Conservation (phyloP, 495 filamentous ascomycete genomes). For the Entonaema liquescens region DNA sequence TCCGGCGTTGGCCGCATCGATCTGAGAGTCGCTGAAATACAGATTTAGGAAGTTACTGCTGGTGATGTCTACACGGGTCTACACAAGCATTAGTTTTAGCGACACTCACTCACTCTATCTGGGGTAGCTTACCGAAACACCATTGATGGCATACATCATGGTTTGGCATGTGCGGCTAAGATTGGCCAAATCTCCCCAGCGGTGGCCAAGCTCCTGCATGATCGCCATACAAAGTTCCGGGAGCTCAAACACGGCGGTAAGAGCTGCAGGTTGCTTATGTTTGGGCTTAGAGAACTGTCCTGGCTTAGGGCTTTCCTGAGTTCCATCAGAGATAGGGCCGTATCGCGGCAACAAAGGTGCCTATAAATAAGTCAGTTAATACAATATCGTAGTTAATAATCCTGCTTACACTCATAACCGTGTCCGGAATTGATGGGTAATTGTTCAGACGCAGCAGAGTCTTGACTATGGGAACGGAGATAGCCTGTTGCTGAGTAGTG, state of each 20-base stretch:
- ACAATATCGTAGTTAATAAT: background rate
- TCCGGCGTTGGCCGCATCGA: background rate
- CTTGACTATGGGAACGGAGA: background rate
- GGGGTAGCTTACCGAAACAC: slow-evolving; percentile 1
- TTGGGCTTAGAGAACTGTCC: slow-evolving; percentile 1
- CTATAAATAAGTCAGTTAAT: slow-evolving; percentile 15
- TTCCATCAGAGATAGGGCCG: background rate
- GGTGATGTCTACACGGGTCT: slow-evolving; percentile 19
- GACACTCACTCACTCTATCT: background rate
- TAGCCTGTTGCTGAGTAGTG: background rate
- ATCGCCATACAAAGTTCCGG: slow-evolving; percentile 24
- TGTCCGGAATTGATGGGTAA: background rate
- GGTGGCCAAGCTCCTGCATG: slow-evolving; percentile 12
- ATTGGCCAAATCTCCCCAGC: slow-evolving; percentile 35
- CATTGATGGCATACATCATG: slow-evolving; percentile 9
- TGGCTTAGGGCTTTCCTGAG: background rate
- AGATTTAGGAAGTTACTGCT: slow-evolving; percentile 12
- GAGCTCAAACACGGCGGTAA: slow-evolving; percentile 12
- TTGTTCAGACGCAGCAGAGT: slow-evolving; percentile 2
- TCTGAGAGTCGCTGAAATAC: slow-evolving; percentile 5
- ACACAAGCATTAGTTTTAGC: slow-evolving; percentile 9
- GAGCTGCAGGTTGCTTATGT: background rate
- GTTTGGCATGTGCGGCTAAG: slow-evolving; percentile 32
- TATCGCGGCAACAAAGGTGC: slow-evolving; percentile 19
- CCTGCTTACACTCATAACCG: slow-evolving; percentile 36